phyloP scores from a whole-genome alignment of 352 stramenopile genomes.

The Pythium brassicae region DNA sequence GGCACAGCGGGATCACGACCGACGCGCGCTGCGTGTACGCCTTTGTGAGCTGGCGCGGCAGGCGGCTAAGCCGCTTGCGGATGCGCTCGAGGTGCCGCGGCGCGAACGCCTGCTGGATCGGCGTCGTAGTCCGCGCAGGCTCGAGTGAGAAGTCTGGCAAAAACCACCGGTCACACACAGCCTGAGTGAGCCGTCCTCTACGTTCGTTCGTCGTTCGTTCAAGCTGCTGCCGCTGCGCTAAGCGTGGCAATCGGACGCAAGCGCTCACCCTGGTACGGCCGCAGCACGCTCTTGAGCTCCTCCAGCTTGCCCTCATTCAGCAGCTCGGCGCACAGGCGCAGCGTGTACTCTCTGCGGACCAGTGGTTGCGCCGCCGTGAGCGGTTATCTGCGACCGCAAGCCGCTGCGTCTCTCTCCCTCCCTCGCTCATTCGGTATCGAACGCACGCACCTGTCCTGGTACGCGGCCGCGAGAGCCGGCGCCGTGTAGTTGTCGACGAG shows the following conservation, averaged over 20 bases:
- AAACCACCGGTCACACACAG: too few species aligned
- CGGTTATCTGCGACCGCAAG: too few species aligned
- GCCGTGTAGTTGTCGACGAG: conserved; percentile 97
- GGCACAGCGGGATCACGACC: conserved; percentile 96
- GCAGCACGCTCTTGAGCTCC: conserved; percentile 62
- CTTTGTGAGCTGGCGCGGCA: conserved; percentile 93
- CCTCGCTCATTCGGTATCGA: not conserved
- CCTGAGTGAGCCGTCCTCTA: too few species aligned
- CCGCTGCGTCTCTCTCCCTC: too few species aligned
- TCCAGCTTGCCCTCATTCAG: conserved; percentile 72
- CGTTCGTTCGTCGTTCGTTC: too few species aligned
- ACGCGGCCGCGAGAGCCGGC: conserved; percentile 90
- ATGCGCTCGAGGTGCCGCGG: conserved; percentile 89
- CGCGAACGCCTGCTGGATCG: conserved; percentile 74
- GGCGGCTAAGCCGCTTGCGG: conserved; percentile 91
- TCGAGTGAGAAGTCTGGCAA: conserved; percentile 46
- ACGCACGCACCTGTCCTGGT: conserved; percentile 89
- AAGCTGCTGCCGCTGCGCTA: too few species aligned
- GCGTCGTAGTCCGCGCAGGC: conserved; percentile 36
- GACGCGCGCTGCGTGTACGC: conserved; percentile 89
- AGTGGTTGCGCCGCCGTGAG: too few species aligned
- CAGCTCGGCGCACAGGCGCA: conserved; percentile 69
- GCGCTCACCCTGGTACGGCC: conserved; percentile 62
- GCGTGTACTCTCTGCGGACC: conserved; percentile 57
- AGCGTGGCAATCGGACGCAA: not conserved